Base-by-base conservation (phyloP, 169 alveolate species). In the Eimeria necatrix region DNA sequence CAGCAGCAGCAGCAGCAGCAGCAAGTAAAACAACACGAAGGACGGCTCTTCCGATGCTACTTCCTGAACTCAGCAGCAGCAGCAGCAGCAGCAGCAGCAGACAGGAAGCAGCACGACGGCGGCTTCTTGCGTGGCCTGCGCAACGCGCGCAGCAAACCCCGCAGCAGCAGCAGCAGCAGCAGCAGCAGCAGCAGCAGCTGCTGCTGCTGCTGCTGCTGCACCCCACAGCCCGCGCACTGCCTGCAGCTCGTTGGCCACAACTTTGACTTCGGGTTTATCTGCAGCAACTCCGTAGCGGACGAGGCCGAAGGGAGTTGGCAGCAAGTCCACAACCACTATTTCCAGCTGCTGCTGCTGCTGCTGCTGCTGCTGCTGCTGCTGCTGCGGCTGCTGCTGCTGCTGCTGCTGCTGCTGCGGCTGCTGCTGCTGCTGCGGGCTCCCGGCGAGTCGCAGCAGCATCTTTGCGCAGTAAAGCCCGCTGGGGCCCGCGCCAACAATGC, bases 251-350 rank as follows among this genome's bases (percentile, higher is more conserved):
- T 94, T 88, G n/a, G 83, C 94, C 26, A 97, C 96, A 20, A 92
- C 95, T 83, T 97, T 97, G 93, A 97, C 96, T 41, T 94, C 97
- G 3, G 94, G 96, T 49, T 97, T 97, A 92, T 97, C 98, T 24
- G 98, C 98, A 4, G 98, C 98, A 4, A 97, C 98, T 26, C 98
- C 98, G 64, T 94, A 97, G 59, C 98, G 87, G 41, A 97, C 97
- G 24, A 97, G 89, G 41, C 98, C 98, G 81, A 53, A 97, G 5
- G 98, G 98, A 41, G 95, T 94, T 8, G 98, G 98, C 16, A 88
- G 86, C 46, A 70, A 60, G 48, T 96, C 98, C 18, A 48, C 3
- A 70, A 89, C 26, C 52, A 80, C 93, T 5, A 71, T 61, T 14
- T 32, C 56, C 32, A 73, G 41, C 48, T 18, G 93, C n/a, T 20